Evolutionary conservation across 768 basidiomycete species (phyloP).

Genomic region (Suillus hirtellus): DNA sequence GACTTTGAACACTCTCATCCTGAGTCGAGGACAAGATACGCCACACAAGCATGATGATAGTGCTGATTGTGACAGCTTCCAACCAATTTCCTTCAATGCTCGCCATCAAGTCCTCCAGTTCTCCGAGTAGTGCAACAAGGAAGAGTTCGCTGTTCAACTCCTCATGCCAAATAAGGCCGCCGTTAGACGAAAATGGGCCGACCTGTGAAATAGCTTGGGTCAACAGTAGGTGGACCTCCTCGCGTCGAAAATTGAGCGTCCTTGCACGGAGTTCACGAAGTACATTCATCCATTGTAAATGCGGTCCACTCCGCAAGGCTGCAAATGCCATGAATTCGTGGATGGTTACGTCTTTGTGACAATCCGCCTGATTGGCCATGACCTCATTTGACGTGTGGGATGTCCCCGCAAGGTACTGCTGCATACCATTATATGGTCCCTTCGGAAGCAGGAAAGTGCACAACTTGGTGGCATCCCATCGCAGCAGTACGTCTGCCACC

Average conservation of each 20-base stretch:
- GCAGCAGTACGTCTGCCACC: constrained; percentile 14
- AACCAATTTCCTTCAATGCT: constrained; percentile 45
- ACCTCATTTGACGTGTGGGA: constrained; percentile 44
- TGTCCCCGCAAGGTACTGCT: constrained; percentile 36
- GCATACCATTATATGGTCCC: constrained; percentile 36
- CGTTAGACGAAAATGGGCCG: constrained; percentile 27
- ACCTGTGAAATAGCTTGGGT: constrained; percentile 47
- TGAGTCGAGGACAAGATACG: constrained; percentile 38
- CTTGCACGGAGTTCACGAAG: constrained; percentile 42
- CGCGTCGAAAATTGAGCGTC: constrained; percentile 38
- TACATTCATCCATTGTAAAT: constrained; percentile 54
- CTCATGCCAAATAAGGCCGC: constrained; percentile 40
- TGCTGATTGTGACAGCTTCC: constrained; percentile 33
- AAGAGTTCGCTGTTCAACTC: constrained; percentile 40
- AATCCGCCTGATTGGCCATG: constrained; percentile 42
- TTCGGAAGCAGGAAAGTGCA: constrained; percentile 37
- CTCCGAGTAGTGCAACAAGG: constrained; percentile 35
- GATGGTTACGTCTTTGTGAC: constrained; percentile 39
- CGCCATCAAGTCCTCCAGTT: constrained; percentile 35
- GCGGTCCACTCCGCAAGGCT: constrained; percentile 43
- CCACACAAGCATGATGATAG: constrained; percentile 33
- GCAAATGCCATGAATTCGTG: constrained; percentile 50
- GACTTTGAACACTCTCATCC: constrained; percentile 15
- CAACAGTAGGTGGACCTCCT: constrained; percentile 44
- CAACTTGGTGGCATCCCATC: neutral